Percentiles rank a stretch among this genome's conserved stretches.
phyloP scores from a whole-genome alignment of 108 stramenopile species.

The Pseudonitzschia delicatissima region DNA sequence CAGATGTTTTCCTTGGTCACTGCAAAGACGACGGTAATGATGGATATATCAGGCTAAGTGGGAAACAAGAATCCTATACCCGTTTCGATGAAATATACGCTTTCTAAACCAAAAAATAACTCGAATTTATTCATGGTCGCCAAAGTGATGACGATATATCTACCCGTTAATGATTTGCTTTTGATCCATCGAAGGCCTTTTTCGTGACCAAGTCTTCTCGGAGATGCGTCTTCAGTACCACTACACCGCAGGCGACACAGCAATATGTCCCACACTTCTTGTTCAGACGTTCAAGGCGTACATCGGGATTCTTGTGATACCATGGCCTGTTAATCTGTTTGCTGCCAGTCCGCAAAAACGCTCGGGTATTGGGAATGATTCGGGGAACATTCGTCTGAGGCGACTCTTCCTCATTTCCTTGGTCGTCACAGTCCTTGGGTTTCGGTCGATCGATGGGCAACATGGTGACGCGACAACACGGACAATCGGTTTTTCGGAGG shows the following conservation, averaged over 20 bases:
- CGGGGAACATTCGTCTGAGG: not conserved
- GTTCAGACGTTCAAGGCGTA: not conserved
- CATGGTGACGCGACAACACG: constrained; percentile 40
- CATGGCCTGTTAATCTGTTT: not conserved
- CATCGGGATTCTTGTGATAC: not conserved
- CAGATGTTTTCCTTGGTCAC: too few species aligned
- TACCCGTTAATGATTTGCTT: not conserved
- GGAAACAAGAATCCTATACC: too few species aligned
- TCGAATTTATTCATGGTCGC: too few species aligned
- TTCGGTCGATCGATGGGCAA: constrained; percentile 34
- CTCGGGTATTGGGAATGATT: not conserved
- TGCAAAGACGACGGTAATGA: too few species aligned
- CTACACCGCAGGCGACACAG: not conserved
- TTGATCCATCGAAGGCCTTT: not conserved
- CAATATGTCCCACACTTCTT: not conserved
- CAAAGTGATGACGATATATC: too few species aligned
- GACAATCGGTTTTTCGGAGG: constrained; percentile 38
- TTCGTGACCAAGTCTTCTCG: not conserved
- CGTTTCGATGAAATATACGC: too few species aligned
- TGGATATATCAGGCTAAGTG: too few species aligned
- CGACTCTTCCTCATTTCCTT: not conserved
- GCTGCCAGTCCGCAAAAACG: not conserved
- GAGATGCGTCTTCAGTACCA: not conserved
- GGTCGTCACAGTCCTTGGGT: not conserved
- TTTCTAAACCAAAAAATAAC: too few species aligned